Percentiles rank a stretch among this genome's conserved stretches.
These are phyloP conservation scores for Hypoxylon sp. DNA, from an alignment of 2,329 filamentous ascomycete genomes.

Conservation along the genomic window DNA sequence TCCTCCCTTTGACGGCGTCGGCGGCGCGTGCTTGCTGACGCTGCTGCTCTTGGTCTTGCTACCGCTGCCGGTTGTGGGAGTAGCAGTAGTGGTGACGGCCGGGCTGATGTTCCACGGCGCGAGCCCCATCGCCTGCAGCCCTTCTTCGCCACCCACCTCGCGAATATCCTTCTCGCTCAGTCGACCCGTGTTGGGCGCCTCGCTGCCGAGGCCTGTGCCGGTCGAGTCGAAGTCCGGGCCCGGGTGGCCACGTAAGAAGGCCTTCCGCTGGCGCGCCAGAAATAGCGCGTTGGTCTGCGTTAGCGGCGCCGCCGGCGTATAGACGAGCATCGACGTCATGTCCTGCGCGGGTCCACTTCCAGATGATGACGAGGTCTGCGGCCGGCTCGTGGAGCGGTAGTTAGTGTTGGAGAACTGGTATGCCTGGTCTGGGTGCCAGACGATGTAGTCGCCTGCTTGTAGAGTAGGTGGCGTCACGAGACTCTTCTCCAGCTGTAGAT, in stretches of 20 bases:
- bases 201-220: slow-evolving; percentile 58
- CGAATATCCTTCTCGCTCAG: slow-evolving; percentile 61
- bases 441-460: slow-evolving; percentile 64
- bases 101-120: slow-evolving; percentile 57
- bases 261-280: slow-evolving; percentile 64
- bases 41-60: slow-evolving; percentile 31
- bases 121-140: slow-evolving; percentile 65
- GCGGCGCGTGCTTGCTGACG: slow-evolving; percentile 22
- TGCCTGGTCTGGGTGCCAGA: slow-evolving; percentile 66
- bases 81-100: slow-evolving; percentile 41
- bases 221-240: slow-evolving; percentile 64
- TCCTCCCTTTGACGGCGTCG: slow-evolving; percentile 17
- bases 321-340: slow-evolving; percentile 59
- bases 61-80: too few species aligned
- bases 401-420: slow-evolving; percentile 59
- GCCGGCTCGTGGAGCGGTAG: slow-evolving; percentile 46
- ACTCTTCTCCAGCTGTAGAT: slow-evolving; percentile 60
- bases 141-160: slow-evolving; percentile 58
- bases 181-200: slow-evolving; percentile 58
- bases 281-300: slow-evolving; percentile 66
- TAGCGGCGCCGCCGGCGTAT: slow-evolving; percentile 62
- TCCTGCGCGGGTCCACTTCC: slow-evolving; percentile 8
- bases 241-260: slow-evolving; percentile 62
- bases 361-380: slow-evolving; percentile 36
- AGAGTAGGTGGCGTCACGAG: slow-evolving; percentile 64